phyloP scores from a whole-genome alignment of 345 rosid species.

The Streptanthus diversifolius region DNA sequence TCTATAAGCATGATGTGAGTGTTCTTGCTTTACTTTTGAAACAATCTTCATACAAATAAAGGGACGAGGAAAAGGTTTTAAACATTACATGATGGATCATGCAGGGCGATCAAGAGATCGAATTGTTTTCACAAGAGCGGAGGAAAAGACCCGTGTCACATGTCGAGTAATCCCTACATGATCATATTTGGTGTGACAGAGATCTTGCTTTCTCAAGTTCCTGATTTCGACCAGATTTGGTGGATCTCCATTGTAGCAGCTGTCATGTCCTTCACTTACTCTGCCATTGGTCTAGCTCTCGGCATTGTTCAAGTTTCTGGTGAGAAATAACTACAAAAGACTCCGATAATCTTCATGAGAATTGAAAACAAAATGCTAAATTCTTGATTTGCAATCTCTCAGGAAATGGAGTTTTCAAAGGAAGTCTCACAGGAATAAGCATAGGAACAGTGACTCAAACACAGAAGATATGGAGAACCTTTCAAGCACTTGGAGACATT shows the following conservation, averaged over 20 bases:
- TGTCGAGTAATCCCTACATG: constrained; percentile 73
- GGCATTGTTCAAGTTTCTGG: constrained; percentile 73
- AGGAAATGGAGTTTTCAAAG: constrained; percentile 54
- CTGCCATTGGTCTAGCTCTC: constrained; percentile 81
- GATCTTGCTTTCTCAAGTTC: constrained; percentile 72
- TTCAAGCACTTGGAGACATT: constrained; percentile 81
- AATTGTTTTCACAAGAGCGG: constrained; percentile 69
- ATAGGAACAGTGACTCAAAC: constrained; percentile 56
- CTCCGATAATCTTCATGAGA: background rate
- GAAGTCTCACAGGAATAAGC: constrained; percentile 75
- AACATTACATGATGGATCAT: background rate
- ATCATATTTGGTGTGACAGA: constrained; percentile 62
- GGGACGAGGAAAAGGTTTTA: background rate
- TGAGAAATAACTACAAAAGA: background rate
- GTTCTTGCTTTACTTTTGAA: background rate
- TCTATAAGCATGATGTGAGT: constrained; percentile 79
- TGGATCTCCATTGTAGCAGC: constrained; percentile 94
- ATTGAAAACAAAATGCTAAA: background rate
- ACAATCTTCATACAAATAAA: background rate
- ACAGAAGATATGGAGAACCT: constrained; percentile 74
- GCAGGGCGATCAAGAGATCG: constrained; percentile 80
- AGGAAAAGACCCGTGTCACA: constrained; percentile 56
- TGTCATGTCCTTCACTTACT: constrained; percentile 93
- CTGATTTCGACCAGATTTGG: constrained; percentile 79
- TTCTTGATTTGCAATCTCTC: background rate